Conservation (phyloP, 306 rosid species). For the Ochetophila trinervis region DNA sequence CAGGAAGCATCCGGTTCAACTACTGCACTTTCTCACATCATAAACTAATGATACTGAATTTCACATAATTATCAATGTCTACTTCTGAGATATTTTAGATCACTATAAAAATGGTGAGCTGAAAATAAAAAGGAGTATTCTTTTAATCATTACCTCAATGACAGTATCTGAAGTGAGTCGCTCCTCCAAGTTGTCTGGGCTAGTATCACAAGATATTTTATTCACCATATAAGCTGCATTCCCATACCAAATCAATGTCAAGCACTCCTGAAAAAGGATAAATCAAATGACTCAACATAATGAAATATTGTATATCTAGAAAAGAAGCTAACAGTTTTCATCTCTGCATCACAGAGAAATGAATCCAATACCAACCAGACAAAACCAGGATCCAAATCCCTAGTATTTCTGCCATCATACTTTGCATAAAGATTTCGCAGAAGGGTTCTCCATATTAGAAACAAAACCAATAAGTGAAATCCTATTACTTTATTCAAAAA, state of each 20-base stretch:
- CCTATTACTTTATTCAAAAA: not conserved
- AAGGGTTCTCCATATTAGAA: not conserved
- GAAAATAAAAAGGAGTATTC: not conserved
- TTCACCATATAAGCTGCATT: slow-evolving; percentile 97
- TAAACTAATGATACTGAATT: slow-evolving; percentile 31
- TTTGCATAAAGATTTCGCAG: not conserved
- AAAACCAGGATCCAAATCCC: not conserved
- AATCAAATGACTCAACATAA: slow-evolving; percentile 52
- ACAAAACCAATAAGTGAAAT: not conserved
- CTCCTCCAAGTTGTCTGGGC: slow-evolving; percentile 41
- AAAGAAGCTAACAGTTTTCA: slow-evolving; percentile 5
- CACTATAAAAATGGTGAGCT: not conserved
- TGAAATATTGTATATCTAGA: slow-evolving; percentile 26
- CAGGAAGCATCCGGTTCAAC: not conserved
- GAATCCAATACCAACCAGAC: not conserved
- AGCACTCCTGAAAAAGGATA: slow-evolving; percentile 59
- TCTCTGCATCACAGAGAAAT: not conserved
- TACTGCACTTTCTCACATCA: not conserved
- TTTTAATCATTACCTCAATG: slow-evolving; percentile 61
- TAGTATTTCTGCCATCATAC: not conserved
- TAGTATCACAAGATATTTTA: slow-evolving; percentile 65
- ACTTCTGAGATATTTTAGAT: not conserved
- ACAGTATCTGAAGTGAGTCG: slow-evolving; percentile 74
- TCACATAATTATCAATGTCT: slow-evolving; percentile 24
- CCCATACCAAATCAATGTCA: slow-evolving; percentile 82